Base-by-base conservation (phyloP, 495 filamentous ascomycete genomes). In the Wilcoxina mikolae region DNA sequence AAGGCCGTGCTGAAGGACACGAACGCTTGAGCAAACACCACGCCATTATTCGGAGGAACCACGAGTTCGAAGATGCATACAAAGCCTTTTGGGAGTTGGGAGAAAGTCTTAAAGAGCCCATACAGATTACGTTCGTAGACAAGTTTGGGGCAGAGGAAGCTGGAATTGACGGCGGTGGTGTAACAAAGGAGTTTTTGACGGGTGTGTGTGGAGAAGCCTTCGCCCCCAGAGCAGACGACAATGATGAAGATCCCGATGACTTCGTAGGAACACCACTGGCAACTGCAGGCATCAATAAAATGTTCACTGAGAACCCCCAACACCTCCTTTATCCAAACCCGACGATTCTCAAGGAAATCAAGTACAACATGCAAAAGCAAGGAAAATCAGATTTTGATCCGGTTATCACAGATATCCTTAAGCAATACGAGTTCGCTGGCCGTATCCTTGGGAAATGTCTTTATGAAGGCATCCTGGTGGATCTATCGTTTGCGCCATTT, bases 61-160 rank as follows among this genome's bases (percentile, higher is more conserved):
- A 80, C 57, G 73, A 91, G 20, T 96, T 96, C 63, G 74, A 83
- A 22, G 88, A 95, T 69, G 91, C 93, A 0, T 85, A 82, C 65
- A 71, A 81, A 3, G 78, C 90, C 51, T 95, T 93, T 60, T 95
- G 93, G 67, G 65, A 74, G 1, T 74, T 96, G 4, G 82, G 81
- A 0, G 84, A 87, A 15, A 81, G 81, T 0, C 72, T 99, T 53
- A 96, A 96, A 64, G 90, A 99, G 65, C 91, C 93, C 0, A 95
- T 99, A 22, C 88, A 94, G 66, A 96, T 99, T 60, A 90, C 84
- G 12, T 99, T 96, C 61, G 85, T 95, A 15, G 91, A 99, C 61
- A 77, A 85, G 58, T 99, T 94, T 58, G 82, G 82, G 51, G 79
- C 81, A 2, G 73, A 77, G 24, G 91, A 99, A 69, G 88, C 91